Percentiles rank a stretch among this genome's conserved stretches.
Conservation (phyloP, 805 yeast genomes). For the Ogataea wickerhamii region DNA sequence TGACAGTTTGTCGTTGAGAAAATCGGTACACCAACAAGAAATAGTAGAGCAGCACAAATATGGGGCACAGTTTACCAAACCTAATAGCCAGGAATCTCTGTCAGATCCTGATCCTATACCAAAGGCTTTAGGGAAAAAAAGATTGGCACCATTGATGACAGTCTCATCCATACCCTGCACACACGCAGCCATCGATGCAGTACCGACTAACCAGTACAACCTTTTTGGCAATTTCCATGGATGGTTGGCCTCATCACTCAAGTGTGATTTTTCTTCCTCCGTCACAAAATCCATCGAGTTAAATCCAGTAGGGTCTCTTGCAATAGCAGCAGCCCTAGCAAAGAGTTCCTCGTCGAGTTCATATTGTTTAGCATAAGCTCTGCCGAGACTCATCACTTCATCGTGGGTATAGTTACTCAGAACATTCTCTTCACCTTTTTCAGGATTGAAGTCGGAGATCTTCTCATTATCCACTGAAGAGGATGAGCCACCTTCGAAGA, state of each 20-base stretch:
- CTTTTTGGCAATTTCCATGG: constrained; percentile 46
- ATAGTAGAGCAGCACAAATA: constrained; percentile 59
- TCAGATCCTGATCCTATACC: constrained; percentile 47
- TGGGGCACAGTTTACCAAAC: constrained; percentile 68
- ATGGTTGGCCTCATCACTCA: constrained; percentile 44
- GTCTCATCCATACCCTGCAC: constrained; percentile 81
- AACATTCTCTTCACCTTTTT: constrained; percentile 37
- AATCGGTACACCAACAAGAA: constrained; percentile 64
- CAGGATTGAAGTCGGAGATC: constrained; percentile 5
- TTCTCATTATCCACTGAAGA: constrained; percentile 8
- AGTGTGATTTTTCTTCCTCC: constrained; percentile 52
- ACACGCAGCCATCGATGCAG: constrained; percentile 73
- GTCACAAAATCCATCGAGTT: constrained; percentile 52
- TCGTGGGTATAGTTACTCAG: constrained; percentile 55
- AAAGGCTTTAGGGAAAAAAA: constrained; percentile 55
- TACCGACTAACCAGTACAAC: constrained; percentile 53
- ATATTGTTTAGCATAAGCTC: constrained; percentile 57
- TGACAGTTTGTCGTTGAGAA: constrained; percentile 52
- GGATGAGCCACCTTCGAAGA: constrained; percentile 12
- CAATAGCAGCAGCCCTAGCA: constrained; percentile 63
- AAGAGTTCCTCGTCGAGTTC: constrained; percentile 56
- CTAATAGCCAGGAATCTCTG: constrained; percentile 54
- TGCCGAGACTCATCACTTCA: constrained; percentile 67
- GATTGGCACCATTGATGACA: constrained; percentile 68
- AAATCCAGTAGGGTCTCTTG: constrained; percentile 54